Percentiles rank a stretch among this genome's conserved stretches.
Conservation (phyloP, 495 filamentous ascomycete species). For the Clohesyomyces aquaticus region DNA sequence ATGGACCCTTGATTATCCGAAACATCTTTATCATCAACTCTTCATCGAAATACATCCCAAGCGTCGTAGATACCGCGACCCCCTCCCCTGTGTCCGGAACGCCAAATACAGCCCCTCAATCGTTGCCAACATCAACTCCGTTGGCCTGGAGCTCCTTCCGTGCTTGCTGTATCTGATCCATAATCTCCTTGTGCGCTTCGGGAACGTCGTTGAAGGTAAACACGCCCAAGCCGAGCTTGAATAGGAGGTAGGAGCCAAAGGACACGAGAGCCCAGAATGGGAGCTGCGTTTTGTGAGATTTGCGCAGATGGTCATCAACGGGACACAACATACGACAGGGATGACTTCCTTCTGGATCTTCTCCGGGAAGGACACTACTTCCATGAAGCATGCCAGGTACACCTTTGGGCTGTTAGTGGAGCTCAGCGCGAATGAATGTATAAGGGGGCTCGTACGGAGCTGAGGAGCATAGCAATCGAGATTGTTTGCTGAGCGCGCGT, state of each 20-base stretch:
- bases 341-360: conserved; percentile 72
- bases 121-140: conserved; percentile 73
- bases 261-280: conserved; percentile 91
- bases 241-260: conserved; percentile 91
- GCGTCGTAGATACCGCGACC: neutral
- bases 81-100: neutral
- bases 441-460: conserved; percentile 65
- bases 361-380: conserved; percentile 79
- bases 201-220: conserved; percentile 97
- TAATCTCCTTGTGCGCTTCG: conserved; percentile 84
- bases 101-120: conserved; percentile 5
- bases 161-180: conserved; percentile 76
- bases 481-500: conserved; percentile 93
- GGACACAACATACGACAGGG: conserved; percentile 60
- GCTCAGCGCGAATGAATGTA: neutral
- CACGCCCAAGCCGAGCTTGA: conserved; percentile 87
- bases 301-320: neutral
- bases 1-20: neutral
- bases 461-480: conserved; percentile 80
- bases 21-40: neutral
- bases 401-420: conserved; percentile 56
- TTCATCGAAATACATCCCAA: neutral
- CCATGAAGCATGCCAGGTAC: conserved; percentile 84
- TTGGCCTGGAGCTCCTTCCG: conserved; percentile 66
- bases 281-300: conserved; percentile 53